Conservation (phyloP, 768 basidiomycete species). For the Suillus paluster region DNA sequence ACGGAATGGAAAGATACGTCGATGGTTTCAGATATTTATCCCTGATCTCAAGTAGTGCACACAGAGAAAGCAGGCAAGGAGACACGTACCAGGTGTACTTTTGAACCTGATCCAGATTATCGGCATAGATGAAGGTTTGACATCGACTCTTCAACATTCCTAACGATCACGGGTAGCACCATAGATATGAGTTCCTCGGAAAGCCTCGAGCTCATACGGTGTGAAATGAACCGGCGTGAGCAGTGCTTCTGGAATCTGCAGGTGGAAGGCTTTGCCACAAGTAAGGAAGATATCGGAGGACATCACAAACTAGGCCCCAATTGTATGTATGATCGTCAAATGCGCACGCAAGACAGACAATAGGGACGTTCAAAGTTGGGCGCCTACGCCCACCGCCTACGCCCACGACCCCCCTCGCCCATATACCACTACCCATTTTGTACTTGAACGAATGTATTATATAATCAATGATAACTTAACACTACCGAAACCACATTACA, state of each 20-base stretch:
- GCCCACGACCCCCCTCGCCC: no score
- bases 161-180: slow-evolving; percentile 75
- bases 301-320: slow-evolving; percentile 6
- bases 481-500: no score
- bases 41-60: slow-evolving; percentile 46
- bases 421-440: no score
- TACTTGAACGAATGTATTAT: no score
- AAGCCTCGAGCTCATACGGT: slow-evolving; percentile 58
- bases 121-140: slow-evolving; percentile 39
- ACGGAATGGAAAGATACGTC: slow-evolving; percentile 87
- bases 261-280: slow-evolving; percentile 69
- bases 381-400: no score
- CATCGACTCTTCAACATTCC: slow-evolving; percentile 63
- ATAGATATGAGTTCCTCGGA: slow-evolving; percentile 81
- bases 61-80: slow-evolving; percentile 6
- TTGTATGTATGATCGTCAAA: slow-evolving; percentile 16
- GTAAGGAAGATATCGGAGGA: slow-evolving; percentile 58
- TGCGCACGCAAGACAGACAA: not conserved
- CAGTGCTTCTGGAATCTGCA: slow-evolving; percentile 51
- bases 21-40: slow-evolving; percentile 69
- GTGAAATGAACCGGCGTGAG: slow-evolving; percentile 79
- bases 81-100: slow-evolving; percentile 68
- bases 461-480: no score
- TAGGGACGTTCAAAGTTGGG: not conserved
- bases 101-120: slow-evolving; percentile 46